Conservation (phyloP, 176 grass and related monocot species). For the Hordeum marinum region DNA sequence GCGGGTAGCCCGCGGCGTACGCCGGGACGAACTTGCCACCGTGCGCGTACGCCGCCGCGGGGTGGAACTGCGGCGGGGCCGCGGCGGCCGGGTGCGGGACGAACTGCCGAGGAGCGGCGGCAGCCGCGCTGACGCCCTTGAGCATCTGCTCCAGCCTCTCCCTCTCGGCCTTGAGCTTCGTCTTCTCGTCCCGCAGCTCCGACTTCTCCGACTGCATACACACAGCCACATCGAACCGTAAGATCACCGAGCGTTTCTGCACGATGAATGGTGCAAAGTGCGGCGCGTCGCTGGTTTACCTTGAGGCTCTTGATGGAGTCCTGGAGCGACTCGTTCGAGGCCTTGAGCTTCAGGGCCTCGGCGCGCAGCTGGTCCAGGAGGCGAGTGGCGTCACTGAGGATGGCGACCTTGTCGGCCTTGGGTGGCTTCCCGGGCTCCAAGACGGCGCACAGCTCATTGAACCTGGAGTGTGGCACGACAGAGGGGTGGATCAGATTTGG, state of each 20-base stretch:
- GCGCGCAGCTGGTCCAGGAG: constrained; percentile 51
- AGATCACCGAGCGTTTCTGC: not conserved
- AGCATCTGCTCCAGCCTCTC: constrained; percentile 83
- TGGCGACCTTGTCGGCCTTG: constrained; percentile 72
- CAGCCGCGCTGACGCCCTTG: constrained; percentile 36
- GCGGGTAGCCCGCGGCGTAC: constrained; percentile 53
- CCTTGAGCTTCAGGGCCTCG: constrained; percentile 74
- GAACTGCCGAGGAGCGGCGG: constrained; percentile 43
- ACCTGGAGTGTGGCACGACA: constrained; percentile 46
- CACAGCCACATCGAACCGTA: not conserved
- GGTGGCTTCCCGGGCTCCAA: constrained; percentile 88
- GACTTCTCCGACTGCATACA: constrained; percentile 68
- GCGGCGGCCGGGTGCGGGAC: constrained; percentile 43
- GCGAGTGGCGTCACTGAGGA: constrained; percentile 60
- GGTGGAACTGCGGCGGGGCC: constrained; percentile 30
- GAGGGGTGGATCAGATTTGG: not conserved
- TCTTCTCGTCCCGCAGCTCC: constrained; percentile 83
- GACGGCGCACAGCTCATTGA: constrained; percentile 76
- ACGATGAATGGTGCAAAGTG: not conserved
- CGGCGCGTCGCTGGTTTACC: not conserved
- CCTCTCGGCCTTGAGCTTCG: constrained; percentile 73
- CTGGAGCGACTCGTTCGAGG: constrained; percentile 73
- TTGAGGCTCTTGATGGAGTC: constrained; percentile 87
- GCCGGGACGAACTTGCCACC: constrained; percentile 48
- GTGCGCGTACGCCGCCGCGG: constrained; percentile 29